Evolutionary conservation across 2,329 filamentous ascomycete species (phyloP), one percentile per base, ranked within the genome.

Genomic region (Neopestalotiopsis rosae): DNA sequence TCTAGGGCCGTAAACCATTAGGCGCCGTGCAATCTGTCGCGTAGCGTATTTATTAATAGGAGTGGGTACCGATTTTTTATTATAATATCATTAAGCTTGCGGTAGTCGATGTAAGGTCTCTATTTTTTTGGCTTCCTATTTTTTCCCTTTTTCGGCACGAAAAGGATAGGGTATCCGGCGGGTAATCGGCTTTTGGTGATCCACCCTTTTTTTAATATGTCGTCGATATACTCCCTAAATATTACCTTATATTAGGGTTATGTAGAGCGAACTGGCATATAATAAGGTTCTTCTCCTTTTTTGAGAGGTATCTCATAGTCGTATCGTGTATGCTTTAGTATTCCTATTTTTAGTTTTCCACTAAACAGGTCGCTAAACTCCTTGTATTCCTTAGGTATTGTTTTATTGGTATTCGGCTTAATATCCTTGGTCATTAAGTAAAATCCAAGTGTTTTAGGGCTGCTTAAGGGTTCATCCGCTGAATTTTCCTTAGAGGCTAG

Each of bases 141-240:
- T 61, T 61, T 62, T 40, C 20, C 38, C 20, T 62, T 62, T 65
- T 65, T 65, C 1, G 38, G 20, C 32, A 65, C 24, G 24, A 65
- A 65, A 49, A 65, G 2, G 5, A 65, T 65, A 17, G 4, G 20
- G 12, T 49, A 65, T 20, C 20, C n/a, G 28, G n/a, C 20, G 42
- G 9, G n/a, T 12, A 24, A 65, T 52, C 49, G 49, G 17, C 10
- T 52, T 52, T 45, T 3, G 2, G 6, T 42, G 17, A 65, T 65
- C 5, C 24, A 65, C 5, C n/a, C 12, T 65, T 65, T 65, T 30
- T 52, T 32, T 65, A 63, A 63, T 28, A 45, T 65, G 12, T 65
- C 6, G 0, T 2, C 32, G 1, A 61, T 9, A 10, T 61, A 61
- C 20, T 40, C 20, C 32, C 2, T 40, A 13, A 61, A n/a, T 61